phyloP scores from a whole-genome alignment of 768 basidiomycete species.

The Termitomyces sp. region DNA sequence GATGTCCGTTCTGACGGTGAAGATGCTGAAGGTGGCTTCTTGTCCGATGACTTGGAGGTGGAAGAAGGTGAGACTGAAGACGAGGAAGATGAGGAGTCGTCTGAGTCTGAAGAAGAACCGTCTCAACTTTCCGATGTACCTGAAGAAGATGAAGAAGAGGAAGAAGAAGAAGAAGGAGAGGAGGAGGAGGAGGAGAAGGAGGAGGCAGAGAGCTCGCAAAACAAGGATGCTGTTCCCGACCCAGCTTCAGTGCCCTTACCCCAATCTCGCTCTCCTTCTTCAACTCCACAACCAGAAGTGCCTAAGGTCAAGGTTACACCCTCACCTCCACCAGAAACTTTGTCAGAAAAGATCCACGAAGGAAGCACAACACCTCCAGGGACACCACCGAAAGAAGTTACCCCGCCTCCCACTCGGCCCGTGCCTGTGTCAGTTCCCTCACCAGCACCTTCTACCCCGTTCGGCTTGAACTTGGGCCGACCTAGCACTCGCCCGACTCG shows the following conservation, averaged over 20 bases:
- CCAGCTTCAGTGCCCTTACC: slow-evolving; percentile 32
- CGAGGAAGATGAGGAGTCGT: slow-evolving; percentile 16
- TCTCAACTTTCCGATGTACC: slow-evolving; percentile 12
- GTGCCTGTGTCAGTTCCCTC: slow-evolving; percentile 24
- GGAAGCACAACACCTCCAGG: slow-evolving; percentile 59
- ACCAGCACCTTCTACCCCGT: slow-evolving; percentile 29
- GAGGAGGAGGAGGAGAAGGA: slow-evolving; percentile 1
- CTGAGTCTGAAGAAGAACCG: slow-evolving; percentile 6
- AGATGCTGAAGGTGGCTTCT: slow-evolving; percentile 17
- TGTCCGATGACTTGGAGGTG: slow-evolving; percentile 9
- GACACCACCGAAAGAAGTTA: slow-evolving; percentile 43
- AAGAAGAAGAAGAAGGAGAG: slow-evolving; percentile 2
- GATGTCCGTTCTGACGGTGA: slow-evolving; percentile 23
- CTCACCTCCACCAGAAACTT: slow-evolving; percentile 25
- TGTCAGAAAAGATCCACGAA: slow-evolving; percentile 25
- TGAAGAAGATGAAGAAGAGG: slow-evolving; percentile 12
- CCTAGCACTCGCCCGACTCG: slow-evolving; percentile 61
- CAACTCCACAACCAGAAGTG: slow-evolving; percentile 51
- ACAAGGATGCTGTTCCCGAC: slow-evolving; percentile 22
- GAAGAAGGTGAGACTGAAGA: slow-evolving; percentile 13
- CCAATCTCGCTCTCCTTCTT: slow-evolving; percentile 45
- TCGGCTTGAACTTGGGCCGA: slow-evolving; percentile 45
- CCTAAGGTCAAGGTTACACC: slow-evolving; percentile 34
- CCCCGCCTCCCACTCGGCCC: slow-evolving; percentile 28
- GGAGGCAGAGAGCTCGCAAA: slow-evolving; percentile 3